Percentiles rank a stretch among this genome's conserved stretches.
Evolutionary conservation across 164 flowering plant genomes (phyloP).

Genomic region (Protea cynaroides): DNA sequence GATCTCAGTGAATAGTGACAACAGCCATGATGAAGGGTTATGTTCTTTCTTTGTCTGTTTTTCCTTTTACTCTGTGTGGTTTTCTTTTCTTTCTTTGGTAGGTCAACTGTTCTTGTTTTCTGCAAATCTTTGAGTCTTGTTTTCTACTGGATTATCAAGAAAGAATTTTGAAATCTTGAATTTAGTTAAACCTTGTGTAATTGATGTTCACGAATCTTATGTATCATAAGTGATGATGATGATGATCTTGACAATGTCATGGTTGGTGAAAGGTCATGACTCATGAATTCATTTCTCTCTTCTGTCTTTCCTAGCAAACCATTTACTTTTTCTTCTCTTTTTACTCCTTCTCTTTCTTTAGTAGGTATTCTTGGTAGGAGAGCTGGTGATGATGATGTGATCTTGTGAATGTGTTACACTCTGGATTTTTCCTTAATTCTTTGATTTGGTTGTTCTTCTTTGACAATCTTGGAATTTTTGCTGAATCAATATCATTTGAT

Average conservation of each 20-base stretch:
- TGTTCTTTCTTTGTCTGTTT: no score
- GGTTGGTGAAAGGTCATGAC: conserved; percentile 5
- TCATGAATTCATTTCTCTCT: neutral
- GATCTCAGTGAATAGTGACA: no score
- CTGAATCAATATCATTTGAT: neutral
- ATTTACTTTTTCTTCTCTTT: neutral
- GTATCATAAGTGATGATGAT: neutral
- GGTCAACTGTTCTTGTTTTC: neutral
- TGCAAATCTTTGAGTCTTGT: neutral
- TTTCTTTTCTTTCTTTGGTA: neutral
- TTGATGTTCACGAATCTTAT: neutral
- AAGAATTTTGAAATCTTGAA: no score
- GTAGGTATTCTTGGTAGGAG: neutral
- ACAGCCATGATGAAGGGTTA: no score
- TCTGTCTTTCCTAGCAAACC: no score
- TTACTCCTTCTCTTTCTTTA: neutral
- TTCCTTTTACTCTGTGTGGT: no score
- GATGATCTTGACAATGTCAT: neutral
- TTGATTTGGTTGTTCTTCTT: no score
- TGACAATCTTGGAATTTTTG: neutral
- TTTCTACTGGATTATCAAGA: neutral
- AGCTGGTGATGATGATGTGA: neutral
- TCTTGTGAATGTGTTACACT: no score
- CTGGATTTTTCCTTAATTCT: no score
- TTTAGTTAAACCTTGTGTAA: neutral